Conservation (phyloP, 2,329 filamentous ascomycete species). For the Fusarium heterosporum region DNA sequence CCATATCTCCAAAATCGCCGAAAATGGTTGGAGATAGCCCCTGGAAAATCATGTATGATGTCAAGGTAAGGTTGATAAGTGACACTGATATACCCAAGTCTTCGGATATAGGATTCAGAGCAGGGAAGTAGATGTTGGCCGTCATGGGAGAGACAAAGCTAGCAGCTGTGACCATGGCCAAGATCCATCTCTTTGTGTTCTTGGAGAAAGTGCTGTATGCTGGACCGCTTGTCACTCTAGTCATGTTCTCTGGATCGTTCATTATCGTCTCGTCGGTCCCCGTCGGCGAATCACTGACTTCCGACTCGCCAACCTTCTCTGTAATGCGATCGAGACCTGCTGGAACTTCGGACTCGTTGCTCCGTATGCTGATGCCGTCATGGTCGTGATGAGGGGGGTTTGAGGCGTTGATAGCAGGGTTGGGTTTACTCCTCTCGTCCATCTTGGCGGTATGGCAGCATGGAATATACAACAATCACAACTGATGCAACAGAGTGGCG, state of each 20-base stretch:
- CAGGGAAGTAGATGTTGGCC: slow-evolving; percentile 67
- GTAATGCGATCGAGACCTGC: slow-evolving; percentile 1
- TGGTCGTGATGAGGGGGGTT: slow-evolving; percentile 14
- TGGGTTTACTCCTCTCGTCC: slow-evolving; percentile 18
- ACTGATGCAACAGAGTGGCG: slow-evolving; percentile 10
- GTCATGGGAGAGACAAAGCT: slow-evolving; percentile 69
- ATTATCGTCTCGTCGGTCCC: slow-evolving; percentile 23
- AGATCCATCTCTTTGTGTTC: slow-evolving; percentile 63
- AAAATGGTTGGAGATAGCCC: slow-evolving; percentile 70
- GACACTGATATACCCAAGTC: slow-evolving; percentile 55
- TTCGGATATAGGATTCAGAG: slow-evolving; percentile 54
- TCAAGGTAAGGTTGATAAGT: slow-evolving; percentile 63
- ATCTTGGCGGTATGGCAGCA: slow-evolving; percentile 19
- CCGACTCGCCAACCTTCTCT: slow-evolving; percentile 19
- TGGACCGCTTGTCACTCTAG: slow-evolving; percentile 39
- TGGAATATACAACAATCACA: slow-evolving; percentile 8
- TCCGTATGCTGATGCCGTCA: slow-evolving; percentile 15
- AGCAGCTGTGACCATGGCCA: slow-evolving; percentile 63
- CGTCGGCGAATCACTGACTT: not conserved
- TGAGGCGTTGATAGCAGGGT: slow-evolving; percentile 1
- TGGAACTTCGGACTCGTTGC: slow-evolving; percentile 15
- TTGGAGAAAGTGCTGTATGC: slow-evolving; percentile 49
- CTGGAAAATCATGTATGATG: slow-evolving; percentile 74
- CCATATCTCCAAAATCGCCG: slow-evolving; percentile 70
- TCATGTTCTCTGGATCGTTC: slow-evolving; percentile 36